These are phyloP conservation scores for Leptographium radiaticola DNA, from an alignment of 2,329 filamentous ascomycete species.

Conservation along the genomic window DNA sequence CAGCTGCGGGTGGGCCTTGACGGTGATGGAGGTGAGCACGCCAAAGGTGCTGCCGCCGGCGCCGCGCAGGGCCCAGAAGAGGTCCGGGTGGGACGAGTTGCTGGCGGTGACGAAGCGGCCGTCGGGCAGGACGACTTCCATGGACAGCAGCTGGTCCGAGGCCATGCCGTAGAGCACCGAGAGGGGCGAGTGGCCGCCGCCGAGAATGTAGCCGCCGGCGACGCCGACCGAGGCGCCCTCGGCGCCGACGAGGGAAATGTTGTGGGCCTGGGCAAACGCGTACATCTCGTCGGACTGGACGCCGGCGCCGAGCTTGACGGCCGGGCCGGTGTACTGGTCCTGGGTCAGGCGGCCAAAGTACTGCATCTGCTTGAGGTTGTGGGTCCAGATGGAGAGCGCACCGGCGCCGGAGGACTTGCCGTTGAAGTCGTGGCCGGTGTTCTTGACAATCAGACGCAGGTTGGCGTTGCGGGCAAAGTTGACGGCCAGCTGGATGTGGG, in stretches of 20 bases:
- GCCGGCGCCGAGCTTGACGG: conserved; percentile 35
- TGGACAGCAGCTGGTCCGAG: conserved; percentile 32
- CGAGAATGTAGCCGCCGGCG: conserved; percentile 31
- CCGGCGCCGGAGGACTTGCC: conserved; percentile 24
- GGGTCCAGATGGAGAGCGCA: conserved; percentile 22
- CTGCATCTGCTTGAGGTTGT: conserved; percentile 20
- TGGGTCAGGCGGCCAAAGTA: conserved; percentile 30
- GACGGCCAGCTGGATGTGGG: conserved; percentile 31
- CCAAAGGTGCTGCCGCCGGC: conserved; percentile 27
- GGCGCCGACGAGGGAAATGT: conserved; percentile 37
- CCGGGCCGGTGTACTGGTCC: conserved; percentile 13
- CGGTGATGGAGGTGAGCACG: conserved; percentile 19
- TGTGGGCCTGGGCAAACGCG: conserved; percentile 29
- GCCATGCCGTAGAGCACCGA: conserved; percentile 35
- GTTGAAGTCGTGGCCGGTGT: conserved; percentile 40
- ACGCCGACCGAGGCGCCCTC: conserved; percentile 33
- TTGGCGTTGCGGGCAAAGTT: conserved; percentile 33
- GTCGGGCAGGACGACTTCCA: conserved; percentile 33
- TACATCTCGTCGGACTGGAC: conserved; percentile 38
- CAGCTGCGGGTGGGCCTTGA: conserved; percentile 10
- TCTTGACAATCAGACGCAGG: conserved; percentile 34
- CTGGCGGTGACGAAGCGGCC: conserved; percentile 29
- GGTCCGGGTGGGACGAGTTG: conserved; percentile 25
- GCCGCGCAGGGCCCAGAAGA: conserved; percentile 37
- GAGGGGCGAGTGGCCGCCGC: conserved; percentile 42